Conservation (phyloP, 345 rosid genomes). For the Melaleuca quinquenervia region DNA sequence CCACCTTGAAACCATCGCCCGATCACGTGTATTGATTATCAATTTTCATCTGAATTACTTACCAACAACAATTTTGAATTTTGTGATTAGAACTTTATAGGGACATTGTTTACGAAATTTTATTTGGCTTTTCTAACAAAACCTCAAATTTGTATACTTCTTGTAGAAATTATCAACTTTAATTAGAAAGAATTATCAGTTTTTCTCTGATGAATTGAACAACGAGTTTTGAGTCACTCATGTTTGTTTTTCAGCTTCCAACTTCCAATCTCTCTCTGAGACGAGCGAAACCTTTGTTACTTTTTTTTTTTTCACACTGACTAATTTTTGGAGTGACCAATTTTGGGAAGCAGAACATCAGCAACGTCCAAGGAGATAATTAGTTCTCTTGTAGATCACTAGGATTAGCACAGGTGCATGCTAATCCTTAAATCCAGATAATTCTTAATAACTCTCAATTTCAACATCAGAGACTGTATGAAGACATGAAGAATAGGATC, state of each 20-base stretch:
- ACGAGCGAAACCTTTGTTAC: not conserved
- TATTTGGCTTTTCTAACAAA: too few species aligned
- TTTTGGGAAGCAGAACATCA: not conserved
- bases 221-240: not conserved
- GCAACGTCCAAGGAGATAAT: not conserved
- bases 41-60: too few species aligned
- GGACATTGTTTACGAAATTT: too few species aligned
- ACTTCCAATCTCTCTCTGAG: not conserved
- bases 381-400: not conserved
- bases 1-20: too few species aligned
- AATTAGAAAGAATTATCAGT: not conserved
- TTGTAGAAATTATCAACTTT: not conserved
- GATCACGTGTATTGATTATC: too few species aligned
- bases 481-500: conserved; percentile 42
- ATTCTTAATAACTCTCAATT: not conserved
- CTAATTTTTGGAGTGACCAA: not conserved
- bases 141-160: too few species aligned
- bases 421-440: not conserved
- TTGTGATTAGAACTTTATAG: too few species aligned
- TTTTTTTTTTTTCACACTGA: not conserved
- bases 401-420: not conserved
- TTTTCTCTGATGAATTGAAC: not conserved
- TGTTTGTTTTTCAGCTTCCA: not conserved
- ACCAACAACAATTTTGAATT: too few species aligned
- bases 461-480: conserved; percentile 18